Evolutionary conservation across 768 basidiomycete species (phyloP).

Genomic region (Hirschioporus abietinus): DNA sequence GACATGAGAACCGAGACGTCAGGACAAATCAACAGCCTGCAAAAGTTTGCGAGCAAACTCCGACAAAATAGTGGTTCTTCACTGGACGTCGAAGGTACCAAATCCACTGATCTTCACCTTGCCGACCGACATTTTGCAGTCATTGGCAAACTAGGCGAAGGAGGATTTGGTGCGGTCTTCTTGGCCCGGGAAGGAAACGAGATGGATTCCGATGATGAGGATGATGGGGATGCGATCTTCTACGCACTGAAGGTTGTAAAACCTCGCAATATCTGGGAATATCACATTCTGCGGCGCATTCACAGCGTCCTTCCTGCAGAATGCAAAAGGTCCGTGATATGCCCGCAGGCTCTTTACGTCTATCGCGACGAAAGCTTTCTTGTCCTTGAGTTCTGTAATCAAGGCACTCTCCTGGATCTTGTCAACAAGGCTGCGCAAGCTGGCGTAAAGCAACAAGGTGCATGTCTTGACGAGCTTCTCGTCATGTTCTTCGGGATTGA

Average conservation of each 20-base stretch:
- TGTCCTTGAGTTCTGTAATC: constrained; percentile 79
- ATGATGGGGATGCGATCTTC: constrained; percentile 47
- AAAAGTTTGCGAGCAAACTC: constrained; percentile 59
- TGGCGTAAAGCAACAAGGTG: constrained; percentile 75
- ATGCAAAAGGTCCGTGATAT: constrained; percentile 64
- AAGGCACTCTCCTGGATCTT: constrained; percentile 88
- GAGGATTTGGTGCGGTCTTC: constrained; percentile 96
- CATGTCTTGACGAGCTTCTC: constrained; percentile 85
- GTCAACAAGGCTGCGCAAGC: constrained; percentile 79
- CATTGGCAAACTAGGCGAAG: constrained; percentile 89
- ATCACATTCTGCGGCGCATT: constrained; percentile 73
- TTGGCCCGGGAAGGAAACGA: constrained; percentile 52
- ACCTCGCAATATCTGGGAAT: constrained; percentile 91
- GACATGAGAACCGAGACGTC: constrained; percentile 53
- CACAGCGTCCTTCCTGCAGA: constrained; percentile 59
- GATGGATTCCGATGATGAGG: constrained; percentile 45
- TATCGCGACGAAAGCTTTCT: constrained; percentile 89
- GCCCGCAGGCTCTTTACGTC: constrained; percentile 74
- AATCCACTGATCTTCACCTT: constrained; percentile 45
- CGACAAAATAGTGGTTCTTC: constrained; percentile 38
- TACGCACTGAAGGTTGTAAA: constrained; percentile 91
- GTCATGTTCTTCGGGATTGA: constrained; percentile 96
- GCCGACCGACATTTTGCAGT: constrained; percentile 63
- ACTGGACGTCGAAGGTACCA: constrained; percentile 28
- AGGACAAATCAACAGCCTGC: constrained; percentile 59